Conservation (phyloP, 192 early-diverging fungal genomes). For the Linnemannia exigua region DNA sequence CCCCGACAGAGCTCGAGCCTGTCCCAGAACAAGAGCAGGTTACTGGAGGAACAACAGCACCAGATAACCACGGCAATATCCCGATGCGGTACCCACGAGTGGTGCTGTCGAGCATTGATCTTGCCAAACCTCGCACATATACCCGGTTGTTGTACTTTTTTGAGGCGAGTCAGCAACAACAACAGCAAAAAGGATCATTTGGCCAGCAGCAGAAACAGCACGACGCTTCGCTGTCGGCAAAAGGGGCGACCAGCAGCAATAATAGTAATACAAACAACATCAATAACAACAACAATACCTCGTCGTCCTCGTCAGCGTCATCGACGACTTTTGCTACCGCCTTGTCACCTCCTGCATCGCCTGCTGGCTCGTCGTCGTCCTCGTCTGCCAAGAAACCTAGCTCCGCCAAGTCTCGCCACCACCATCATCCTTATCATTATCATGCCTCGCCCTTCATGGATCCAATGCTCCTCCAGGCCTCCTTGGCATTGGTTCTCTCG, state of each 20-base stretch:
- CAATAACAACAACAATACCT: background rate
- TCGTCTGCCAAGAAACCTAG: conserved; percentile 8
- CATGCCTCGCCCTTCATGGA: conserved; percentile 49
- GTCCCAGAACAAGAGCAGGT: conserved; percentile 11
- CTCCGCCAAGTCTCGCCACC: conserved; percentile 31
- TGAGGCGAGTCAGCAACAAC: conserved; percentile 24
- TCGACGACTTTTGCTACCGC: conserved; percentile 13
- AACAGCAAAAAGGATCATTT: conserved; percentile 5
- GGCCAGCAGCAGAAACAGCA: background rate
- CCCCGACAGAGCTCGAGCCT: conserved; percentile 44
- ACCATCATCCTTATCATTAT: conserved; percentile 31
- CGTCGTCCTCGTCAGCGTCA: conserved; percentile 6
- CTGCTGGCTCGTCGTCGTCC: conserved; percentile 3
- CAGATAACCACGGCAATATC: background rate
- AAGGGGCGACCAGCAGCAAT: background rate
- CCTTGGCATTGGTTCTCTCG: conserved; percentile 45
- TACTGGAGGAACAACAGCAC: background rate
- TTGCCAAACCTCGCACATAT: conserved; percentile 56
- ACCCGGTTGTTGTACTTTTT: conserved; percentile 58
- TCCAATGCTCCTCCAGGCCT: conserved; percentile 53
- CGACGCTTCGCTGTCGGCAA: background rate
- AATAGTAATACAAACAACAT: background rate
- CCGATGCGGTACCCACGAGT: conserved; percentile 37
- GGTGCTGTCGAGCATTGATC: conserved; percentile 47
- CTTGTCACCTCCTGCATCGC: background rate